Evolutionary conservation across 495 filamentous ascomycete species (phyloP).

Genomic region (Penicillium turbatum): DNA sequence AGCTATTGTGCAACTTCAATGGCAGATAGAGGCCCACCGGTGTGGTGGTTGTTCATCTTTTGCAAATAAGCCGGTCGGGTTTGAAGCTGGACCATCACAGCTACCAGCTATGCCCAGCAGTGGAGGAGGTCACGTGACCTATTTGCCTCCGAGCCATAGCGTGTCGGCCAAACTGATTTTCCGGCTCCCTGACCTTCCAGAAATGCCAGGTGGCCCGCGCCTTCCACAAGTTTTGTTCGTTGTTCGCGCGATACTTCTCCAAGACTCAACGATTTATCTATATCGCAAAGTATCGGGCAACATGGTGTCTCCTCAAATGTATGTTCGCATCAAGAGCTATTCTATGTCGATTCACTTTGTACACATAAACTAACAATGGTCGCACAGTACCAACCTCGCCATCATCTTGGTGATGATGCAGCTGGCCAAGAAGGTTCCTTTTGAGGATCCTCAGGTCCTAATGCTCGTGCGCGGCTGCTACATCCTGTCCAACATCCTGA

Average conservation of each 20-base stretch:
- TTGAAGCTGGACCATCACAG: constrained; percentile 8
- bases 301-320: constrained; percentile 50
- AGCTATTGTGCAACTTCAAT: neutral
- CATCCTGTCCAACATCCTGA: constrained; percentile 82
- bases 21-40: neutral
- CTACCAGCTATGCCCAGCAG: neutral
- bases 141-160: neutral
- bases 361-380: constrained; percentile 5
- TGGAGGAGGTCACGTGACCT: neutral
- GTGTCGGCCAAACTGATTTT: constrained; percentile 4
- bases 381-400: constrained; percentile 76
- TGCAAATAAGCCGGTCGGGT: constrained; percentile 6
- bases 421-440: constrained; percentile 89
- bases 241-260: constrained; percentile 25
- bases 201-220: constrained; percentile 25
- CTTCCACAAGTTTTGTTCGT: constrained; percentile 20
- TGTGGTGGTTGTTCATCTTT: constrained; percentile 6
- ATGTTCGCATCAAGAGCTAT: constrained; percentile 1
- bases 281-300: constrained; percentile 22
- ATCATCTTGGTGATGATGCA: constrained; percentile 99
- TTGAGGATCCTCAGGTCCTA: constrained; percentile 86
- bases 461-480: constrained; percentile 79
- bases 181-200: constrained; percentile 13
- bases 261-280: constrained; percentile 15
- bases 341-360: neutral